Conservation (phyloP, 2,329 filamentous ascomycete genomes). For the Ophiocordyceps sinensis region DNA sequence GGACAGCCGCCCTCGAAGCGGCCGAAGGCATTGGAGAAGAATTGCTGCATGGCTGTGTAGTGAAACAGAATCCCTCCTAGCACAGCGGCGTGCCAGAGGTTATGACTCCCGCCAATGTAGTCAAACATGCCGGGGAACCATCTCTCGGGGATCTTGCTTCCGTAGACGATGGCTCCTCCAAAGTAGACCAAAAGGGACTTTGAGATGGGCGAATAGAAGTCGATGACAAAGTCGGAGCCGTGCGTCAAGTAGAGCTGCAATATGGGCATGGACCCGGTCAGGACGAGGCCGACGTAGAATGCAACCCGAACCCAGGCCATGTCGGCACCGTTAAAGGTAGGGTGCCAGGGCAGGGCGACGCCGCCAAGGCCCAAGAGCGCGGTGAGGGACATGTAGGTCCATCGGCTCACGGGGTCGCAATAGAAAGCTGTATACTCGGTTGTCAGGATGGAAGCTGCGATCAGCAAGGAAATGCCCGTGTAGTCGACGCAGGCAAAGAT, state of each 20-base stretch:
- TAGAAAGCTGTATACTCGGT: constrained; percentile 99
- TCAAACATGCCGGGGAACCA: constrained; percentile 92
- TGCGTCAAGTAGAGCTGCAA: constrained; percentile 69
- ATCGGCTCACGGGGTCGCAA: constrained; percentile 79
- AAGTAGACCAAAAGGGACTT: constrained; percentile 85
- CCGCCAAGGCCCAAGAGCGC: constrained; percentile 70
- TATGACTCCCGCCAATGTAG: constrained; percentile 89
- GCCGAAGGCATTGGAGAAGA: constrained; percentile 68
- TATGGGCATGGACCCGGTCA: constrained; percentile 81
- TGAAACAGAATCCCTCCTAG: constrained; percentile 94
- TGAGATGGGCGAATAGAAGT: constrained; percentile 76
- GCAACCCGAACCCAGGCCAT: constrained; percentile 87
- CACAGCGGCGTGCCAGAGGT: constrained; percentile 93
- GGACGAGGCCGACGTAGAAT: constrained; percentile 78
- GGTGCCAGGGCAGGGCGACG: constrained; percentile 90
- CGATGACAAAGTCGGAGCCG: constrained; percentile 64
- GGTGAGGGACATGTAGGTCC: constrained; percentile 73
- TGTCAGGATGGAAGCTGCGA: constrained; percentile 93
- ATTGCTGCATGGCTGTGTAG: constrained; percentile 88
- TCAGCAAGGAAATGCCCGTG: constrained; percentile 88
- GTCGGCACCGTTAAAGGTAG: constrained; percentile 79
- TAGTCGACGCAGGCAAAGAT: constrained; percentile 97
- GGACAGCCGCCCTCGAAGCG: constrained; percentile 49
- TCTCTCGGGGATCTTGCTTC: constrained; percentile 80
- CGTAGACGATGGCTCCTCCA: constrained; percentile 72